Evolutionary conservation across 2,329 filamentous ascomycete genomes (phyloP), one percentile per base, ranked within the genome.

Genomic region (Exserohilum rostratum): DNA sequence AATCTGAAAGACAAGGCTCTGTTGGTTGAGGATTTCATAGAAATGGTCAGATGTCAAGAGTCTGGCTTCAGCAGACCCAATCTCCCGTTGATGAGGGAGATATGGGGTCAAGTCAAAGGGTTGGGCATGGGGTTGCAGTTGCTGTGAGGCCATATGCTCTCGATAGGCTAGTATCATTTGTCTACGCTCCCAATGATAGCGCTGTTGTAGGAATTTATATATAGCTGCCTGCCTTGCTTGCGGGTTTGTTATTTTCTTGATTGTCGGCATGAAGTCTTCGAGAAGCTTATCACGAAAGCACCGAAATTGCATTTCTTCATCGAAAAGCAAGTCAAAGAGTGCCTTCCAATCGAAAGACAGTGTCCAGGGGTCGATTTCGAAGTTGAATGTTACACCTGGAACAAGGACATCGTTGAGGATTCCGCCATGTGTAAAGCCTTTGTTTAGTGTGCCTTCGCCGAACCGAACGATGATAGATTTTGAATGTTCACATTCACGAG

Each of bases 281-380:
- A 42, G 25, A 2, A 42, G 15, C 25, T 12, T 18, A 15, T 42
- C 25, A 5, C 22, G n/a, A 5, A 42, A 42, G 9, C 25, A 3
- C 9, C 15, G 25, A 3, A 30, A 3, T 20, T 46, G 13, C 47
- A 53, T 42, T 27, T 52, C 56, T 27, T 60, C 57, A 0, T 37
- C 27, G 25, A 60, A 50, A 1, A 60, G 27, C 20, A 13, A 13
- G 18, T 25, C 49, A 34, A 60, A 53, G 6, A 50, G 20, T 12
- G 6, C 15, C 27, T 44, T 57, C 50, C 54, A 60, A 7, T 44
- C 31, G 33, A 60, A 46, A 2, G n/a, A 46, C 2, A 60, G 11
- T 7, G 40, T 7, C 34, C 44, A 52, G 9, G 38, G 30, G 12
- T 10, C 35, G 2, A 10, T 25, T 7, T 34, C n/a, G 2, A 18